These are phyloP conservation scores for Leccinum fuscescens DNA, from an alignment of 1,284 basidiomycete species.

Conservation along the genomic window DNA sequence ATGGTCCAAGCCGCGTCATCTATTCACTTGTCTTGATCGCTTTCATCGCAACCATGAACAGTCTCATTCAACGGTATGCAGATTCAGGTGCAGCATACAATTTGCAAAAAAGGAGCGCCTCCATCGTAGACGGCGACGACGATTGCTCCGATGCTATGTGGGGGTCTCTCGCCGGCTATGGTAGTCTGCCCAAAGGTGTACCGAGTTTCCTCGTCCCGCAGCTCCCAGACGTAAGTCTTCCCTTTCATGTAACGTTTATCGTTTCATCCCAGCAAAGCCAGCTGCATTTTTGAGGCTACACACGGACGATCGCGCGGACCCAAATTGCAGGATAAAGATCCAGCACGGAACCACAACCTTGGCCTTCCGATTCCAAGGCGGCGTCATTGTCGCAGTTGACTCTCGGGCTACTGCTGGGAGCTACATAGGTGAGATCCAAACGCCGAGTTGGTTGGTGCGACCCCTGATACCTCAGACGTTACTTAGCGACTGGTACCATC, in stretches of 20 bases:
- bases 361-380: constrained; percentile 95
- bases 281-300: constrained; percentile 84
- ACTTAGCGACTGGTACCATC: constrained; percentile 86
- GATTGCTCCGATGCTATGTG: constrained; percentile 66
- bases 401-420: constrained; percentile 96
- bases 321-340: constrained; percentile 92
- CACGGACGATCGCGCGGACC: constrained; percentile 92
- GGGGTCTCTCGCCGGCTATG: constrained; percentile 82
- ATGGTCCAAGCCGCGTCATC: constrained; percentile 51
- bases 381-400: constrained; percentile 97
- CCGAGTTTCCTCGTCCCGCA: constrained; percentile 70
- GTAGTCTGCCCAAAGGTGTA: constrained; percentile 64
- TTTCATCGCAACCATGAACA: constrained; percentile 63
- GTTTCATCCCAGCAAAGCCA: constrained; percentile 55
- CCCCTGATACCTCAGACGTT: constrained; percentile 5
- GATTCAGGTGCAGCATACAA: constrained; percentile 49
- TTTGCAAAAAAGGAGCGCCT: constrained; percentile 45
- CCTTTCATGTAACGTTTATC: not conserved
- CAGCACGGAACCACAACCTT: constrained; percentile 98
- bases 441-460: not conserved
- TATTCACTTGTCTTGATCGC: constrained; percentile 10
- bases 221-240: constrained; percentile 66
- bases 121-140: constrained; percentile 55
- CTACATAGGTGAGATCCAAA: constrained; percentile 76
- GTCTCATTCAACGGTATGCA: constrained; percentile 67